These are phyloP conservation scores for Piloderma croceum DNA, from an alignment of 768 basidiomycete species.

Conservation along the genomic window DNA sequence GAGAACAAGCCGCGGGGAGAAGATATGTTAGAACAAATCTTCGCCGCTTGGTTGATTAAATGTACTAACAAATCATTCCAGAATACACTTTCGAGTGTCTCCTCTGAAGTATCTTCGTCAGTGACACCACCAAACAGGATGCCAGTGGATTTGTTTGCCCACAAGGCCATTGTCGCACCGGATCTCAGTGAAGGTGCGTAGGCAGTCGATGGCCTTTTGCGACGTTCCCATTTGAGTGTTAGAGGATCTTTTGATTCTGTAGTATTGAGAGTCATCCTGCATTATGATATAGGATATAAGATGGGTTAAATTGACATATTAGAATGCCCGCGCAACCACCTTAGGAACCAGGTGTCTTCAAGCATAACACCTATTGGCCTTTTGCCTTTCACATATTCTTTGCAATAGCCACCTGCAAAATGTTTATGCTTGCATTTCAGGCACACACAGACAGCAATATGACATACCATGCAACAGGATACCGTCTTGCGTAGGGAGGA, in stretches of 20 bases:
- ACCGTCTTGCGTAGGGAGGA: slow-evolving; percentile 72
- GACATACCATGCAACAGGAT: slow-evolving; percentile 70
- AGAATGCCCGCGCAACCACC: slow-evolving; percentile 35
- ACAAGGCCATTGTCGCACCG: slow-evolving; percentile 84
- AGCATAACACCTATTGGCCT: slow-evolving; percentile 81
- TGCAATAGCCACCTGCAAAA: slow-evolving; percentile 75
- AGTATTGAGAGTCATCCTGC: slow-evolving; percentile 28
- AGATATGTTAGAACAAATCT: background rate
- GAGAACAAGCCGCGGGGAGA: background rate
- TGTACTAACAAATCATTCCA: slow-evolving; percentile 74
- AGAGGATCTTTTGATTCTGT: slow-evolving; percentile 38
- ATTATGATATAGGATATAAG: slow-evolving; percentile 4
- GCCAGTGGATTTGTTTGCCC: slow-evolving; percentile 63
- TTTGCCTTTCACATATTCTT: slow-evolving; percentile 83
- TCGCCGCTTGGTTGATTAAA: background rate
- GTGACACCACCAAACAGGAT: slow-evolving; percentile 84
- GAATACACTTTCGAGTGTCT: slow-evolving; percentile 78
- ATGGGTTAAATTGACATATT: slow-evolving; percentile 15
- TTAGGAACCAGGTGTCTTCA: slow-evolving; percentile 86
- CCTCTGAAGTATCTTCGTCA: slow-evolving; percentile 82
- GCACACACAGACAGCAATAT: background rate
- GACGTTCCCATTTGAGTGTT: slow-evolving; percentile 77
- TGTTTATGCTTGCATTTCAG: background rate
- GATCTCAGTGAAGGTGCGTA: slow-evolving; percentile 68
- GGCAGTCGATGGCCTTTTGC: slow-evolving; percentile 64